phyloP scores from a whole-genome alignment of 2,329 filamentous ascomycete genomes.

The Colletotrichum sp. region DNA sequence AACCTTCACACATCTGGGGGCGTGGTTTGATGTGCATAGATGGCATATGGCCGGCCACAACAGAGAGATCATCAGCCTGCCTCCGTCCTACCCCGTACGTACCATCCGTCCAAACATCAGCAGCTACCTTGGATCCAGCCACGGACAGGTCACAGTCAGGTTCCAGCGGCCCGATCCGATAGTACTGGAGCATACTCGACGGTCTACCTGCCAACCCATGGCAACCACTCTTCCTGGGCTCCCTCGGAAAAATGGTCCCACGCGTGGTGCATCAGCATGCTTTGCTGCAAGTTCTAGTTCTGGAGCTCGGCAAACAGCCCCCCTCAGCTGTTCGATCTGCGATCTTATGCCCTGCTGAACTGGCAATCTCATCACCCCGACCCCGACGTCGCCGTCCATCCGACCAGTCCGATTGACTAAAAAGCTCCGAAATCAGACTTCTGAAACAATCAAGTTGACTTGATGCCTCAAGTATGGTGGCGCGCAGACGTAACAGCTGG shows the following conservation, averaged over 20 bases:
- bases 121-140: neutral
- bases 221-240: neutral
- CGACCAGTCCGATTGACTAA: constrained; percentile 3
- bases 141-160: neutral
- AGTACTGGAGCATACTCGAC: constrained; percentile 11
- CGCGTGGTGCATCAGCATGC: neutral
- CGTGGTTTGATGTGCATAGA: neutral
- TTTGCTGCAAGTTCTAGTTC: neutral
- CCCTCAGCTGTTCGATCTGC: constrained; percentile 22
- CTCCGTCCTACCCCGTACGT: neutral
- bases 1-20: neutral
- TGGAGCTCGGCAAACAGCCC: neutral
- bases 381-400: neutral
- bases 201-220: neutral
- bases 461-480: constrained; percentile 8
- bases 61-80: neutral
- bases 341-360: constrained; percentile 8
- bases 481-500: constrained; percentile 5
- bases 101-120: neutral
- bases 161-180: constrained; percentile 33
- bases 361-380: neutral
- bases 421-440: constrained; percentile 21
- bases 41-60: neutral
- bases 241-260: neutral
- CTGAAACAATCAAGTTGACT: constrained; percentile 31